Percentiles rank a stretch among this genome's conserved stretches.
phyloP scores from a whole-genome alignment of 371 early-diverging fungal genomes.

The Mortierella sp. region DNA sequence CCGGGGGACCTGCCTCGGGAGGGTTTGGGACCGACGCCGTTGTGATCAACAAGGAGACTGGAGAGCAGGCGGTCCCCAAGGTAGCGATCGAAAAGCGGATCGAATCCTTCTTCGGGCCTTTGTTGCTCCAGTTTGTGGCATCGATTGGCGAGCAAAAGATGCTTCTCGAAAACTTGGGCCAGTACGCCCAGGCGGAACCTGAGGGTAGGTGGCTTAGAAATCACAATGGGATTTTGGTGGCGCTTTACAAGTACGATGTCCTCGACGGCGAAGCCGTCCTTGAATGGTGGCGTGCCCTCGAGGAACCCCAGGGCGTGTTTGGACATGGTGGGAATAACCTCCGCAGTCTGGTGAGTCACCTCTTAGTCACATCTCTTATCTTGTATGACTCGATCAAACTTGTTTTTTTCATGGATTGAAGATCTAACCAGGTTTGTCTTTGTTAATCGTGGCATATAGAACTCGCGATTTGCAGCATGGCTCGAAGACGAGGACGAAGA shows the following conservation, averaged over 20 bases:
- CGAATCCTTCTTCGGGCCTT: conserved; percentile 38
- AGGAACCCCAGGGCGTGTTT: conserved; percentile 29
- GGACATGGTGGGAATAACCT: conserved; percentile 39
- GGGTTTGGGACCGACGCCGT: conserved; percentile 21
- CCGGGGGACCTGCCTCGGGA: conserved; percentile 35
- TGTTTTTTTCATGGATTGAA: not conserved
- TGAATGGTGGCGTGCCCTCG: conserved; percentile 47
- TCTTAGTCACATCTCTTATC: conserved; percentile 7
- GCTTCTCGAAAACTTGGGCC: conserved; percentile 29
- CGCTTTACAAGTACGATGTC: conserved; percentile 48
- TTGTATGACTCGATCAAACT: not conserved
- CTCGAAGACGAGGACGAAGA: conserved; percentile 56
- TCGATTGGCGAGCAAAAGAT: conserved; percentile 27
- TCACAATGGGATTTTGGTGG: conserved; percentile 41
- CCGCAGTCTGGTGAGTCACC: conserved; percentile 40
- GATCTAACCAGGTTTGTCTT: not conserved
- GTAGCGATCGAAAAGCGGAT: conserved; percentile 28
- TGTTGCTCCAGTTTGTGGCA: conserved; percentile 45
- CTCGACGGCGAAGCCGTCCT: conserved; percentile 42
- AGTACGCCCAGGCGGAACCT: conserved; percentile 10
- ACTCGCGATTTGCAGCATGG: conserved; percentile 46
- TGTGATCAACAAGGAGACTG: conserved; percentile 28
- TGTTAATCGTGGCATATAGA: conserved; percentile 14
- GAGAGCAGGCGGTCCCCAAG: conserved; percentile 22
- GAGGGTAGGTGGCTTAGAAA: conserved; percentile 36